Conservation (phyloP, 2,329 filamentous ascomycete genomes). For the Chaetomium sp. region DNA sequence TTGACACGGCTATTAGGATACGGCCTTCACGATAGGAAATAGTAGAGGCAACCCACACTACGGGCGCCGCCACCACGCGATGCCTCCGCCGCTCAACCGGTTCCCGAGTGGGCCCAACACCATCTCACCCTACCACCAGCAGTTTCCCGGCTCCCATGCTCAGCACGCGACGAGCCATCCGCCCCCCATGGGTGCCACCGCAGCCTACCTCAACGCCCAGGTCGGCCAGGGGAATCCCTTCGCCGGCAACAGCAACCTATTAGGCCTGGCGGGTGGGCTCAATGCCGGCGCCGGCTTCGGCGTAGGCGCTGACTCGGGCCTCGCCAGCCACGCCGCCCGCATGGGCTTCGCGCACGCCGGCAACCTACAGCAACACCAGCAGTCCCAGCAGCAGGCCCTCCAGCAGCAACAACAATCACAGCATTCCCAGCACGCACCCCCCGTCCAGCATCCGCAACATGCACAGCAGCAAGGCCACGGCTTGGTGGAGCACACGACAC, state of each 20-base stretch:
- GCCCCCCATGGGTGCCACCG: slow-evolving; percentile 63
- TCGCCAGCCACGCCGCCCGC: slow-evolving; percentile 84
- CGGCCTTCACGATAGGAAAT: slow-evolving; percentile 27
- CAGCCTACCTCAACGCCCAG: slow-evolving; percentile 66
- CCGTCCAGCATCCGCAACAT: slow-evolving; percentile 30
- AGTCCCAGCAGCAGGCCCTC: slow-evolving; percentile 50
- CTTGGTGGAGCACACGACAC: slow-evolving; percentile 56
- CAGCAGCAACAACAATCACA: slow-evolving; percentile 45
- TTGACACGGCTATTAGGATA: slow-evolving; percentile 29
- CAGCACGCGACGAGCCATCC: slow-evolving; percentile 53
- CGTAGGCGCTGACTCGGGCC: slow-evolving; percentile 65
- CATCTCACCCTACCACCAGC: slow-evolving; percentile 52
- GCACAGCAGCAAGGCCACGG: slow-evolving; percentile 39
- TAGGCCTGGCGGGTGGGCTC: slow-evolving; percentile 61
- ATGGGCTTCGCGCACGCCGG: slow-evolving; percentile 82
- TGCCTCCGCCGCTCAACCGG: slow-evolving; percentile 49
- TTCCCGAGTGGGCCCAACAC: slow-evolving; percentile 51
- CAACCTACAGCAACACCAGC: slow-evolving; percentile 60
- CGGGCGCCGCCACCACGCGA: slow-evolving; percentile 38
- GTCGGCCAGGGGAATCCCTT: slow-evolving; percentile 71
- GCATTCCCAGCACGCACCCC: slow-evolving; percentile 34
- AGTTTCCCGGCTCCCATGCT: slow-evolving; percentile 58
- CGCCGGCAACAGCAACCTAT: slow-evolving; percentile 56
- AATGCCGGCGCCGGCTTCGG: slow-evolving; percentile 49
- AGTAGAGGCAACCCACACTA: slow-evolving; percentile 20